Evolutionary conservation across 2,329 filamentous ascomycete species (phyloP).

Genomic region (Bisporella sp.): DNA sequence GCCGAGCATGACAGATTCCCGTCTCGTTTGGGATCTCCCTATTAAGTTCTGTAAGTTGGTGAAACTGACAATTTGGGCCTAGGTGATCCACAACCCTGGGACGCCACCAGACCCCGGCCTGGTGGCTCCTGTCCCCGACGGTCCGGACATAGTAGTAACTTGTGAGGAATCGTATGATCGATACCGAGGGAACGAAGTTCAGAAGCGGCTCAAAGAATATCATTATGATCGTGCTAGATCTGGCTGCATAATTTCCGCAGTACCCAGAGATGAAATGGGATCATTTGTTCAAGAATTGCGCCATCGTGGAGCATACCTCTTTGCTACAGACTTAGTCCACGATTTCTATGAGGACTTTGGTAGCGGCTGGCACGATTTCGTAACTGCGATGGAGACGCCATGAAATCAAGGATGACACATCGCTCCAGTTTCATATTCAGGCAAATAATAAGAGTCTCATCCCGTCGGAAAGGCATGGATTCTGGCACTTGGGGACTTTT

Average conservation of each 20-base stretch:
- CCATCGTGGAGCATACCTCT: neutral
- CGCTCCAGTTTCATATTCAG: too few relatives aligned
- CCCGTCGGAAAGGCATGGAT: too few relatives aligned
- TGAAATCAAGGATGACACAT: too few relatives aligned
- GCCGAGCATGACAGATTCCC: neutral
- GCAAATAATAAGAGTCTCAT: too few relatives aligned
- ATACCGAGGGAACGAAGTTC: neutral
- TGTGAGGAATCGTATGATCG: neutral
- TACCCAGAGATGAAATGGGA: neutral
- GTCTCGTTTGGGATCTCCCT: neutral
- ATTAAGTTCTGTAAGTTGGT: neutral
- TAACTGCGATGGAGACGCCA: neutral
- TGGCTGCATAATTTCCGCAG: neutral
- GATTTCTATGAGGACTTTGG: slow-evolving; percentile 2
- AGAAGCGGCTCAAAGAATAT: neutral
- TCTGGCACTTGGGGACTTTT: too few relatives aligned
- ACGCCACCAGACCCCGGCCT: neutral
- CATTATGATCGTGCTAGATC: neutral
- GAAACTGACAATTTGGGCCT: neutral
- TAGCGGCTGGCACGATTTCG: neutral
- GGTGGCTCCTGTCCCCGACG: neutral
- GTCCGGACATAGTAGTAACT: neutral
- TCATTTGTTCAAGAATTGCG: neutral
- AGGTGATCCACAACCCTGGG: neutral
- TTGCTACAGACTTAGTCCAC: neutral